Evolutionary conservation across 73 alveolate genomes (phyloP).

Genomic region (Symbiodinium natans): DNA sequence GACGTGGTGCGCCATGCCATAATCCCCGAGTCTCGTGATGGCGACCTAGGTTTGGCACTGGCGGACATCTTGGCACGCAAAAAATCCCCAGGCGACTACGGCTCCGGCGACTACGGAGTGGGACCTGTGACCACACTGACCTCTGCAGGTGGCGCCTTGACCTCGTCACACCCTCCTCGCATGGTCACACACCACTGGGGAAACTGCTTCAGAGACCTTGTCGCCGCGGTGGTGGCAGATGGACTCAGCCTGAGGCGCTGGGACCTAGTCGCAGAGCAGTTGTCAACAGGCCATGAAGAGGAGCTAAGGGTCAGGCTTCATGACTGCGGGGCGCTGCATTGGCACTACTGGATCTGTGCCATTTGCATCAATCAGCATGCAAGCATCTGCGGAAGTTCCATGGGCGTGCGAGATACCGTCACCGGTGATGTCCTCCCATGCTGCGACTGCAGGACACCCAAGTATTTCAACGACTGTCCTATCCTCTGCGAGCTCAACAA

Average conservation of each 20-base stretch:
- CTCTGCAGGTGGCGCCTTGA: not conserved
- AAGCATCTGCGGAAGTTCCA: constrained; percentile 59
- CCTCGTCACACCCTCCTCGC: not conserved
- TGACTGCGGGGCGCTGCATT: not conserved
- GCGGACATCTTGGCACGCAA: not conserved
- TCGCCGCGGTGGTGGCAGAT: not conserved
- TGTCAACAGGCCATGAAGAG: not conserved
- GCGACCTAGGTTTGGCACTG: not conserved
- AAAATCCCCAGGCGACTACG: no score
- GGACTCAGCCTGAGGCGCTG: not conserved
- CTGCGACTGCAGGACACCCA: constrained; percentile 53
- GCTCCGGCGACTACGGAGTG: no score
- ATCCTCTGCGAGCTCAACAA: constrained; percentile 22
- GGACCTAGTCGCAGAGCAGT: not conserved
- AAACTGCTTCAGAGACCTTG: not conserved
- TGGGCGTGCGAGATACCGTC: constrained; percentile 41
- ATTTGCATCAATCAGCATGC: constrained; percentile 76
- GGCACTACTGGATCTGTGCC: constrained; percentile 85
- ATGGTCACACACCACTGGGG: not conserved
- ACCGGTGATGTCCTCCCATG: constrained; percentile 23
- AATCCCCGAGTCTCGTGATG: constrained; percentile 1
- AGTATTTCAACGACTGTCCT: constrained; percentile 23
- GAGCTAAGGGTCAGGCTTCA: not conserved
- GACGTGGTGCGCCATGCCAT: constrained; percentile 11
- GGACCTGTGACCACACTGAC: no score